Conservation (phyloP, 2,329 filamentous ascomycete species). For the Pestalotiopsis sp. region DNA sequence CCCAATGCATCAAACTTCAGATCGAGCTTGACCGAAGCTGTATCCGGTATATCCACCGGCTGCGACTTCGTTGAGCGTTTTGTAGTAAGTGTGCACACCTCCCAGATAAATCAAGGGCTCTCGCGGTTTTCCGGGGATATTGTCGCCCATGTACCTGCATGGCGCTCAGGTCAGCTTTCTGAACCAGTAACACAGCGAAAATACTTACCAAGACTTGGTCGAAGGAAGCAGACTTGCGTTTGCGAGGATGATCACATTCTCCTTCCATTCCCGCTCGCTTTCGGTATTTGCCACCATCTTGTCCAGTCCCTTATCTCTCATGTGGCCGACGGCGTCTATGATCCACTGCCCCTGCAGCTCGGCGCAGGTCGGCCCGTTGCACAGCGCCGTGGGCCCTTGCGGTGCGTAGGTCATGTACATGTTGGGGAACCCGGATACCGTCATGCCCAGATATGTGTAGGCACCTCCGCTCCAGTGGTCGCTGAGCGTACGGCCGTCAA, state of each 20-base stretch:
- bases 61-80: slow-evolving; percentile 7
- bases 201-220: slow-evolving; percentile 29
- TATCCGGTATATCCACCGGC: slow-evolving; percentile 4
- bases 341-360: slow-evolving; percentile 43
- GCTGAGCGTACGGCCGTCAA: slow-evolving; percentile 29
- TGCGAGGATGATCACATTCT: slow-evolving; percentile 29
- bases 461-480: slow-evolving; percentile 34
- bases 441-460: slow-evolving; percentile 41
- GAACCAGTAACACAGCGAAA: not conserved
- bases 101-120: slow-evolving; percentile 37
- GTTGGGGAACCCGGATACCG: slow-evolving; percentile 43
- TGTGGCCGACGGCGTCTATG: slow-evolving; percentile 28
- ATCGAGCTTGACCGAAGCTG: not conserved
- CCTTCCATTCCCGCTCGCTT: slow-evolving; percentile 33
- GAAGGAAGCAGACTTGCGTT: slow-evolving; percentile 31
- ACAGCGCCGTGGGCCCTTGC: slow-evolving; percentile 38
- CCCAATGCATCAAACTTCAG: not conserved
- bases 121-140: slow-evolving; percentile 40
- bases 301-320: slow-evolving; percentile 30
- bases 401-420: slow-evolving; percentile 46
- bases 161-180: not conserved
- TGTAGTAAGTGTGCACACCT: slow-evolving; percentile 20
- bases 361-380: slow-evolving; percentile 41
- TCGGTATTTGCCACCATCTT: slow-evolving; percentile 31
- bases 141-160: slow-evolving; percentile 39